Percentiles rank a stretch among this genome's conserved stretches.
phyloP scores from a whole-genome alignment of 306 rosid genomes.

The Elaeagnus macrophylla region DNA sequence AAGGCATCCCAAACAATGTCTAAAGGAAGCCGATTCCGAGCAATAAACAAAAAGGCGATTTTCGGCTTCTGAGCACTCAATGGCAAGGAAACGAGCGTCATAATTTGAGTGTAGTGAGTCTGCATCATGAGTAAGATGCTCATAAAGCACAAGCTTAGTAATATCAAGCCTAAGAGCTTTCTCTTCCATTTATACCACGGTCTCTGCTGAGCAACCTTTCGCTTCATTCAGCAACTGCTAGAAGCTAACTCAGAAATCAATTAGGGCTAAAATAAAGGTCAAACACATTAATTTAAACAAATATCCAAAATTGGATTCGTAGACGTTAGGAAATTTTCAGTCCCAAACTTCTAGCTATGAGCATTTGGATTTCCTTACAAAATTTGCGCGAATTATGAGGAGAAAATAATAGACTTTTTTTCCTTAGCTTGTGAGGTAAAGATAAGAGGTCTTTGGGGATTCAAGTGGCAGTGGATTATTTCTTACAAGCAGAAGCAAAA shows the following conservation, averaged over 20 bases:
- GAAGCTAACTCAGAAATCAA: neutral
- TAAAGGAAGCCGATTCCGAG: conserved; percentile 81
- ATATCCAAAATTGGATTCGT: conserved; percentile 46
- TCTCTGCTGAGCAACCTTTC: conserved; percentile 60
- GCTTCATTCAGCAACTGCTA: conserved; percentile 50
- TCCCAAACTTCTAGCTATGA: neutral
- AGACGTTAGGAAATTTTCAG: conserved; percentile 8
- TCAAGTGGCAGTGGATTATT: too few relatives aligned
- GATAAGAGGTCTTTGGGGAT: too few relatives aligned
- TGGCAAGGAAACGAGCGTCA: conserved; percentile 35
- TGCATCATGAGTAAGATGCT: conserved; percentile 58
- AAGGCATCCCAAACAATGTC: conserved; percentile 88
- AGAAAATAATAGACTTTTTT: neutral
- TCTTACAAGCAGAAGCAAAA: too few relatives aligned
- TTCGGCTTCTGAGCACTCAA: conserved; percentile 55
- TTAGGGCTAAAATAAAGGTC: too few relatives aligned
- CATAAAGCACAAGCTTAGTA: conserved; percentile 59
- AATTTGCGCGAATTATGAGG: conserved; percentile 10
- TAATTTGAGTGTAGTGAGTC: conserved; percentile 50
- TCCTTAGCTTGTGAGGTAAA: too few relatives aligned
- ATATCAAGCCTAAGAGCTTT: conserved; percentile 38
- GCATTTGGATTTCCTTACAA: conserved; percentile 3
- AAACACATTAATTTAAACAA: neutral
- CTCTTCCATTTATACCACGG: conserved; percentile 62
- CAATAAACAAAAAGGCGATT: conserved; percentile 87